Conservation (phyloP, 257 asterid species). For the Solanum piurae region DNA sequence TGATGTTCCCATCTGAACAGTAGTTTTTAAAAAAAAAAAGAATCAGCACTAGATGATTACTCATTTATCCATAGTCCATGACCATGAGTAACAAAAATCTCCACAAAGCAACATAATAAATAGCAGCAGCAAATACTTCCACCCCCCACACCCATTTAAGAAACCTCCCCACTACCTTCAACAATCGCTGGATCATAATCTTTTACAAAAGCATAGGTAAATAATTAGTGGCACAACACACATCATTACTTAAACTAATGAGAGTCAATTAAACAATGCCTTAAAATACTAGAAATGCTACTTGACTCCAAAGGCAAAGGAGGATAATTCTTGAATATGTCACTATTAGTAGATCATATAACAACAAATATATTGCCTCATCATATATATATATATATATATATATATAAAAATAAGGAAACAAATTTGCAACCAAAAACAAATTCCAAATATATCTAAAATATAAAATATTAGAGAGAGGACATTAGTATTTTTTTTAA, state of each 20-base stretch:
- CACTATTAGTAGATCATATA: not conserved
- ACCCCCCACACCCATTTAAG: not conserved
- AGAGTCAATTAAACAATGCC: conserved; percentile 12
- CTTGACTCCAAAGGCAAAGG: not conserved
- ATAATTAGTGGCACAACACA: conserved; percentile 28
- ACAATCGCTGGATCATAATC: conserved; percentile 10
- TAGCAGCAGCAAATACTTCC: not conserved
- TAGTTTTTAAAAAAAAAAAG: not conserved
- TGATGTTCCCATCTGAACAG: conserved; percentile 69
- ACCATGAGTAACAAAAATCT: not conserved
- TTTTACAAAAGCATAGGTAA: conserved; percentile 4
- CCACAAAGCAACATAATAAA: not conserved
- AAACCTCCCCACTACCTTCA: not conserved
- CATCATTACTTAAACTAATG: conserved; percentile 33
- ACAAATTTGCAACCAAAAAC: not conserved
- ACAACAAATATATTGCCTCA: not conserved
- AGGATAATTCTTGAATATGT: not conserved
- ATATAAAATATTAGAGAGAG: not conserved
- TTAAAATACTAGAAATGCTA: conserved; percentile 9
- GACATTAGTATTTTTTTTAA: not conserved
- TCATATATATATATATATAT: not conserved
- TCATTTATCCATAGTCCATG: not conserved
- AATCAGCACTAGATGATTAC: not conserved
- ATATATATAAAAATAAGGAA: no score
- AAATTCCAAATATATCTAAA: not conserved